A percentile compares a stretch with the other conserved stretches of the same genome.
Evolutionary conservation across 495 filamentous ascomycete genomes (phyloP).

Genomic region (Penicillium parvum): DNA sequence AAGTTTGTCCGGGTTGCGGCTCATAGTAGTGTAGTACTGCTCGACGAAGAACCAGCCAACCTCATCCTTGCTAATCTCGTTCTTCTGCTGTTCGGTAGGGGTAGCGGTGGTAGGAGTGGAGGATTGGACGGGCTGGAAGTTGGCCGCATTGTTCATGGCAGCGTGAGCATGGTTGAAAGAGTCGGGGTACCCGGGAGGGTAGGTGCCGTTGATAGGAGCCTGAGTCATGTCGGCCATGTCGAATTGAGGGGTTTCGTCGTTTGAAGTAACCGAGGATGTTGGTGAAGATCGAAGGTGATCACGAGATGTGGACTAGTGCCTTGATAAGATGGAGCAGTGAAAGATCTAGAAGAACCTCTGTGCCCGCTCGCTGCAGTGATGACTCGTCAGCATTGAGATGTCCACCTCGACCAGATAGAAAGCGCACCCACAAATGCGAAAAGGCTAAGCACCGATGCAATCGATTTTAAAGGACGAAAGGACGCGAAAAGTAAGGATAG

Average conservation of each 20-base stretch:
- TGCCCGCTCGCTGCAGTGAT: constrained; percentile 4
- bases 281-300: constrained; percentile 3
- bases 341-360: constrained; percentile 4
- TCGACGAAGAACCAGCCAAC: constrained; percentile 99
- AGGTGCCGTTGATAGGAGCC: constrained; percentile 45
- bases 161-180: constrained; percentile 35
- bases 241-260: constrained; percentile 13
- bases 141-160: constrained; percentile 35
- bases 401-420: neutral
- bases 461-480: constrained; percentile 21
- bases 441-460: constrained; percentile 23
- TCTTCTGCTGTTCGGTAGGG: constrained; percentile 38
- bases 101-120: constrained; percentile 42
- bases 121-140: constrained; percentile 44
- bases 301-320: constrained; percentile 2
- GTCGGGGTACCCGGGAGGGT: constrained; percentile 37
- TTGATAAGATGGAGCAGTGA: neutral
- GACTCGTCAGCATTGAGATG: constrained; percentile 9
- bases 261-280: constrained; percentile 16
- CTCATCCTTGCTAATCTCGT: constrained; percentile 67
- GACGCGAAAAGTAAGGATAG: constrained; percentile 18
- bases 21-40: constrained; percentile 97
- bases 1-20: constrained; percentile 88
- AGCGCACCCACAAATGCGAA: constrained; percentile 35
- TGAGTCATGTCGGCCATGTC: constrained; percentile 43